Evolutionary conservation across 2,329 filamentous ascomycete species (phyloP).

Genomic region (Epichloe sp.): DNA sequence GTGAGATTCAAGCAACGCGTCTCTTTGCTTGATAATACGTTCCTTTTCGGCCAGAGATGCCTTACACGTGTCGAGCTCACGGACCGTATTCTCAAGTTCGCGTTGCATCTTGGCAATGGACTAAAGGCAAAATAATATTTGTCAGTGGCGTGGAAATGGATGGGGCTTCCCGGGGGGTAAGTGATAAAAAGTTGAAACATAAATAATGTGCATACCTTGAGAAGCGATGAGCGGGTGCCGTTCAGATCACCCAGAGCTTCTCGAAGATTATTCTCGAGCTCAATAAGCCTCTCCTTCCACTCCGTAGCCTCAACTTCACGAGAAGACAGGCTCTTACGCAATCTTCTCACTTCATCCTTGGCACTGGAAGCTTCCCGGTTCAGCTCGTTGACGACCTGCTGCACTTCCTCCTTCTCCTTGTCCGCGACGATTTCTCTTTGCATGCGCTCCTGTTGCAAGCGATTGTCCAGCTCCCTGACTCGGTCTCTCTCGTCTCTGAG

Average conservation of each 20-base stretch:
- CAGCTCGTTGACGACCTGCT: conserved; percentile 84
- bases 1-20: conserved; percentile 76
- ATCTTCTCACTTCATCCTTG: conserved; percentile 72
- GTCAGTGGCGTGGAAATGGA: no score
- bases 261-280: conserved; percentile 78
- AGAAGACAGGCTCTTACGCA: conserved; percentile 71
- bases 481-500: conserved; percentile 79
- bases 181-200: background rate
- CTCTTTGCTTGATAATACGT: conserved; percentile 75
- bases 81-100: conserved; percentile 71
- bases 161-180: no score
- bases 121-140: conserved; percentile 21
- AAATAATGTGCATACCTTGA: conserved; percentile 45
- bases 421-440: conserved; percentile 79
- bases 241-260: conserved; percentile 79
- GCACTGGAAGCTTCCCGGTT: conserved; percentile 69
- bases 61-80: conserved; percentile 69
- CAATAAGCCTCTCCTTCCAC: conserved; percentile 82
- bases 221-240: conserved; percentile 71
- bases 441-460: conserved; percentile 66
- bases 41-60: conserved; percentile 80
- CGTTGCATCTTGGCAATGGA: conserved; percentile 78
- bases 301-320: conserved; percentile 80
- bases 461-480: conserved; percentile 55
- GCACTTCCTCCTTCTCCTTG: conserved; percentile 87